Conservation (phyloP, 2,329 filamentous ascomycete species). For the Dactylellina cionopaga region DNA sequence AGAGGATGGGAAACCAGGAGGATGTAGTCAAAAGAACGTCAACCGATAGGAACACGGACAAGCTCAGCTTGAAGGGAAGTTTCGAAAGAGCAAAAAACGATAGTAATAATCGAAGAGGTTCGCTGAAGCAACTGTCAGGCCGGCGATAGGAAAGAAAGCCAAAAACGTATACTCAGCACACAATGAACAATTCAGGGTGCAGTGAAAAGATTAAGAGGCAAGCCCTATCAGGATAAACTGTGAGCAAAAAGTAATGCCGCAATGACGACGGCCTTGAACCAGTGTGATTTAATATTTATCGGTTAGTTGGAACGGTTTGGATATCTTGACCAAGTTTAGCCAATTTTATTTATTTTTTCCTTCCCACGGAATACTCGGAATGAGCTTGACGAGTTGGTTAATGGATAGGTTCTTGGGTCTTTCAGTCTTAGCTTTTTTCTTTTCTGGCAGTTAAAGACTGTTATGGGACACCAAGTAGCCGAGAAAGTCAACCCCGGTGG, state of each 20-base stretch:
- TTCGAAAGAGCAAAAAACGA: constrained; percentile 6
- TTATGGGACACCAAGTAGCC: constrained; percentile 39
- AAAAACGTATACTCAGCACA: constrained; percentile 1
- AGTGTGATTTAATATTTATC: constrained; percentile 11
- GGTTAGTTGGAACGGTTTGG: constrained; percentile 20
- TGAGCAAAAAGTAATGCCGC: constrained; percentile 22
- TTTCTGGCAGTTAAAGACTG: constrained; percentile 18
- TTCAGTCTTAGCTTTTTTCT: constrained; percentile 20
- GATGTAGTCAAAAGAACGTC: constrained; percentile 14
- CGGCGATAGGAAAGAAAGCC: constrained; percentile 2
- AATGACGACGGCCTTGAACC: constrained; percentile 23
- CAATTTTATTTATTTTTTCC: constrained; percentile 19
- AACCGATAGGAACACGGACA: constrained; percentile 29
- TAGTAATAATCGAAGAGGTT: constrained; percentile 10
- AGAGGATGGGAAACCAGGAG: constrained; percentile 26
- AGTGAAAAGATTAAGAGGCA: constrained; percentile 21
- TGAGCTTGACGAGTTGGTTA: constrained; percentile 30
- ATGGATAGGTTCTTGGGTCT: constrained; percentile 22
- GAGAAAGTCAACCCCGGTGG: constrained; percentile 26
- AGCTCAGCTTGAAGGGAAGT: constrained; percentile 33
- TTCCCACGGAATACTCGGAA: constrained; percentile 42
- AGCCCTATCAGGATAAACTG: constrained; percentile 41
- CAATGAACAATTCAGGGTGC: constrained; percentile 1
- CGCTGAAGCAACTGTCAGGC: constrained; percentile 1
- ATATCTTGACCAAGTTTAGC: constrained; percentile 21